Percentiles rank a stretch among this genome's conserved stretches.
phyloP scores from a whole-genome alignment of 306 rosid genomes.

The Quercus agrifolia region DNA sequence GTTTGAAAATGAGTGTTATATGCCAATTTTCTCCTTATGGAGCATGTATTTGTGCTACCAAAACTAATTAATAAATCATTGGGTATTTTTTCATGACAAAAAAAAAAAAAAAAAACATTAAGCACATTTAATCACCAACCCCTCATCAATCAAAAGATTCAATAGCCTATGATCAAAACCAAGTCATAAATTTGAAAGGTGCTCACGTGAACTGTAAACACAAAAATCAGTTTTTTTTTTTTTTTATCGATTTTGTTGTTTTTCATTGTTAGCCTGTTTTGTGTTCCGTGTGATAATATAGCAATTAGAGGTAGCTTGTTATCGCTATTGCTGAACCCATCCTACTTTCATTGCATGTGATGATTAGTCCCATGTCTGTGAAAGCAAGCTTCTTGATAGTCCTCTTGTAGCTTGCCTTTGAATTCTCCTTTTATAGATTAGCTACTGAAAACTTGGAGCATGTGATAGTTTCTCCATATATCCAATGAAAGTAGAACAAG shows the following conservation, averaged over 20 bases:
- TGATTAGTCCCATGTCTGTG: neutral
- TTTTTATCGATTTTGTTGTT: neutral
- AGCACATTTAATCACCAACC: too few species aligned
- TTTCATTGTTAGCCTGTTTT: neutral
- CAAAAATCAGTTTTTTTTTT: too few species aligned
- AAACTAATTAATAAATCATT: too few species aligned
- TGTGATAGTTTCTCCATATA: neutral
- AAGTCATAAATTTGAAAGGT: too few species aligned
- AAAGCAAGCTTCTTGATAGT: neutral
- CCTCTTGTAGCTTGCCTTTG: neutral
- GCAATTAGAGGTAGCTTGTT: neutral
- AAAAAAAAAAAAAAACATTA: too few species aligned
- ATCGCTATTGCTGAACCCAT: neutral
- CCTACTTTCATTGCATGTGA: neutral
- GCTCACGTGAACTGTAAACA: too few species aligned
- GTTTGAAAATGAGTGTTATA: too few species aligned
- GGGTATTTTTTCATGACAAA: too few species aligned
- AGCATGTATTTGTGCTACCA: too few species aligned
- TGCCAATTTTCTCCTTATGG: too few species aligned
- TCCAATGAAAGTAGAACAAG: neutral
- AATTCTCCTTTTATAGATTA: neutral
- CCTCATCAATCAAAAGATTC: too few species aligned
- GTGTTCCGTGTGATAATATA: neutral
- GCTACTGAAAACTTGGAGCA: neutral
- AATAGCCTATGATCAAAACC: too few species aligned